These are phyloP conservation scores for Stachybotrys chartarum DNA, from an alignment of 2,329 filamentous ascomycete genomes.

Conservation along the genomic window DNA sequence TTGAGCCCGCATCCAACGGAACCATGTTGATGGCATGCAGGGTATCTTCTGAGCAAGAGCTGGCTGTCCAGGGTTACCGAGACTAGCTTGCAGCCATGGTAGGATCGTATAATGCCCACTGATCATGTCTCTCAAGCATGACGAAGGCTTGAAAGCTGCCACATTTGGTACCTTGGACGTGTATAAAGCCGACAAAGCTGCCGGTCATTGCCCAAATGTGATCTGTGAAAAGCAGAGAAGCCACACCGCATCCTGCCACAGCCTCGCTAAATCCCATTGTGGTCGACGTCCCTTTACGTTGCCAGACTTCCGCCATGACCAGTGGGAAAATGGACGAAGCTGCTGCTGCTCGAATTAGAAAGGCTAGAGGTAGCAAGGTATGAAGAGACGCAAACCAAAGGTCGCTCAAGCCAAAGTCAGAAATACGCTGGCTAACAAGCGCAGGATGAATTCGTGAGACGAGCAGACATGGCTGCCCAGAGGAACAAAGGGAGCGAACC, in stretches of 20 bases:
- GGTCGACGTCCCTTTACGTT: background rate
- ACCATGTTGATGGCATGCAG: background rate
- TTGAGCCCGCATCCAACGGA: background rate
- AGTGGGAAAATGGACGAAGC: slow-evolving; percentile 33
- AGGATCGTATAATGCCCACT: background rate
- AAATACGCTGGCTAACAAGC: background rate
- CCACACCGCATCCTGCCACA: background rate
- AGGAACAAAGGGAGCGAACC: slow-evolving; percentile 18
- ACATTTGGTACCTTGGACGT: background rate
- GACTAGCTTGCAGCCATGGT: background rate
- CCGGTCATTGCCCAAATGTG: no score
- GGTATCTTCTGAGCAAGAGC: background rate
- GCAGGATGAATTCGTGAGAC: slow-evolving; percentile 27
- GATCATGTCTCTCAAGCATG: background rate
- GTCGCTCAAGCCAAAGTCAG: background rate
- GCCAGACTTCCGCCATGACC: slow-evolving; percentile 4
- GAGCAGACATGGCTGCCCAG: slow-evolving; percentile 26
- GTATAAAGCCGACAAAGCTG: background rate
- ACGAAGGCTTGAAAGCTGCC: background rate
- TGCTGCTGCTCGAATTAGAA: slow-evolving; percentile 32
- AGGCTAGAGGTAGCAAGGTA: slow-evolving; percentile 32
- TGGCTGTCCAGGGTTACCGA: no score
- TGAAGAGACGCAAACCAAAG: slow-evolving; percentile 1
- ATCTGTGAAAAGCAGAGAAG: background rate
- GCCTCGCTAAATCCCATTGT: background rate